A percentile compares a stretch with the other conserved stretches of the same genome.
Evolutionary conservation across 352 stramenopile genomes (phyloP).

Genomic region (Pythium phragmiticola): DNA sequence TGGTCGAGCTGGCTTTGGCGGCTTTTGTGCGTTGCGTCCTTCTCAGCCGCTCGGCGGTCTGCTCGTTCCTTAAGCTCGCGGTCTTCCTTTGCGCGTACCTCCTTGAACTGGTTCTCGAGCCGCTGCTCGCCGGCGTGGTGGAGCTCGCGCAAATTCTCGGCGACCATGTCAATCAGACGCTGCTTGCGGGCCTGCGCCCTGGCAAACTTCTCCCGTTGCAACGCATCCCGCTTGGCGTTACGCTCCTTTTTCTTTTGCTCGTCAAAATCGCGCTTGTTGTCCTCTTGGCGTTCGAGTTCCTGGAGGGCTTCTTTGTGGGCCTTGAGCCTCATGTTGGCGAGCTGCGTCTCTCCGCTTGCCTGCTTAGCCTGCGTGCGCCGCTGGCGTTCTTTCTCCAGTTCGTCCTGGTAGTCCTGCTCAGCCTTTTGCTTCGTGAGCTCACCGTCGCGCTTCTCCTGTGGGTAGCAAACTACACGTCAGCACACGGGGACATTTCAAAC

Average conservation of each 20-base stretch:
- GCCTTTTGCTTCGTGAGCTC: constrained; percentile 62
- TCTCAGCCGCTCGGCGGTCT: constrained; percentile 62
- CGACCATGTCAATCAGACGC: constrained; percentile 82
- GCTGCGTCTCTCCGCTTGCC: constrained; percentile 57
- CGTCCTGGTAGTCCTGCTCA: constrained; percentile 53
- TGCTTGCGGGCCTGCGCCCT: constrained; percentile 64
- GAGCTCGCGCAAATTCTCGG: constrained; percentile 68
- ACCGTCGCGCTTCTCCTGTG: constrained; percentile 66
- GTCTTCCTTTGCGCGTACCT: constrained; percentile 77
- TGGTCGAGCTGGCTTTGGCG: constrained; percentile 57
- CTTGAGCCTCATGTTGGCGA: constrained; percentile 65
- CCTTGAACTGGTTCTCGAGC: constrained; percentile 61
- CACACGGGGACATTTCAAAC: not conserved
- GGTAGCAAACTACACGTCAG: too few species aligned
- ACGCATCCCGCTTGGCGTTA: constrained; percentile 56
- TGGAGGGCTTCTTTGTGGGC: constrained; percentile 52
- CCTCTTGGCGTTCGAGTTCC: constrained; percentile 61
- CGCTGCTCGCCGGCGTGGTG: constrained; percentile 61
- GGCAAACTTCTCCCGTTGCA: constrained; percentile 61
- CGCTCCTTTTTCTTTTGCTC: constrained; percentile 68
- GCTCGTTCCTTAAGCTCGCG: constrained; percentile 51
- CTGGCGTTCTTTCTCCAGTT: constrained; percentile 50
- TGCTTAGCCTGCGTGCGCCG: constrained; percentile 46
- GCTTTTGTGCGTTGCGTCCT: constrained; percentile 58
- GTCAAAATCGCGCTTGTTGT: constrained; percentile 69